Evolutionary conservation across 1,284 basidiomycete genomes (phyloP).

Genomic region (Ustilago cynodontis): DNA sequence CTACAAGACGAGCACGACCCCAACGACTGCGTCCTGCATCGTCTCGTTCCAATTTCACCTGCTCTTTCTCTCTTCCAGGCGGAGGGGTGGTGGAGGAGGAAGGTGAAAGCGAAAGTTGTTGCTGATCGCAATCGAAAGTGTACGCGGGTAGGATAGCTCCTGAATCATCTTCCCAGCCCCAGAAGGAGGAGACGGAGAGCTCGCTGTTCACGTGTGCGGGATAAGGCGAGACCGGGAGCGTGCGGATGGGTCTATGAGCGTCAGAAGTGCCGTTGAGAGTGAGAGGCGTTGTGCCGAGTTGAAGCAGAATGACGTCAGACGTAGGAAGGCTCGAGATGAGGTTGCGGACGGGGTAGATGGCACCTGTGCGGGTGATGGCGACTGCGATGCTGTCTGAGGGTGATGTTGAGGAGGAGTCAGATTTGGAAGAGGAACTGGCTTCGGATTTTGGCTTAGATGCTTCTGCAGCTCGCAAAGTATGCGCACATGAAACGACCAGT

Average conservation of each 20-base stretch:
- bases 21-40: conserved; percentile 59
- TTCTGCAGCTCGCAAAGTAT: conserved; percentile 73
- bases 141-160: conserved; percentile 54
- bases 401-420: neutral
- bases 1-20: conserved; percentile 62
- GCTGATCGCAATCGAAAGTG: conserved; percentile 25
- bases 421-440: neutral
- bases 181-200: conserved; percentile 76
- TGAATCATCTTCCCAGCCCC: conserved; percentile 70
- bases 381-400: conserved; percentile 65
- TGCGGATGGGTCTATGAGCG: conserved; percentile 56
- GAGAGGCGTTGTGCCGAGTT: conserved; percentile 54
- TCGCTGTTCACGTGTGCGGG: conserved; percentile 74
- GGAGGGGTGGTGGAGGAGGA: conserved; percentile 19
- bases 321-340: conserved; percentile 76
- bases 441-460: conserved; percentile 36
- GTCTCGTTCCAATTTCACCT: conserved; percentile 52
- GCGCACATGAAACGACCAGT: conserved; percentile 77
- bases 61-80: conserved; percentile 40
- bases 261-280: conserved; percentile 20
- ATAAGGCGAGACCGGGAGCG: conserved; percentile 79
- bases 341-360: conserved; percentile 73
- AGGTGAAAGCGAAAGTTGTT: conserved; percentile 13
- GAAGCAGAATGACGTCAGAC: conserved; percentile 74
- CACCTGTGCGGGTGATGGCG: conserved; percentile 66